Base-by-base conservation (phyloP, 192 early-diverging fungal species). In the Lobulomyces angularis region DNA sequence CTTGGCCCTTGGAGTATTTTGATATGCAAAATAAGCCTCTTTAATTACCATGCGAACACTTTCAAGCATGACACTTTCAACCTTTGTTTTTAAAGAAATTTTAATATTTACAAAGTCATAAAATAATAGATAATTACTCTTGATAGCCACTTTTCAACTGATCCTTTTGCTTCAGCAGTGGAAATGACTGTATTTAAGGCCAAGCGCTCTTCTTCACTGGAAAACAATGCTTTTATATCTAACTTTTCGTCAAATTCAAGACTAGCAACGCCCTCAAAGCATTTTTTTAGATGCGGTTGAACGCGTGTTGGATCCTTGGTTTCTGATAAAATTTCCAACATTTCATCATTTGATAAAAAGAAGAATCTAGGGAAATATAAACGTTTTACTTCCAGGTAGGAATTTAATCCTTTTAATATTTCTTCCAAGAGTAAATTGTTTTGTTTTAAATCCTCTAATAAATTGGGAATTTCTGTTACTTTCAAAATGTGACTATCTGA, bases 341-440 rank as follows among this genome's bases (percentile, higher is more conserved):
- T 77, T 53, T 77, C 74, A 41, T 77, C 74, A 45, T 77, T 77
- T 22, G 74, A 76, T 8, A 77, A 43, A 55, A 77, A 77, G 51
- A 77, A 77, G 50, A 77, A 77, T 8, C 74, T 44, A 1, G 74
- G 74, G 46, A 77, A 77, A 41, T 51, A 70, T 16, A 77, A 38
- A 24, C 74, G 58, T 41, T 77, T 77, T 19, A 76, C 44, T 41
- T 77, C 74, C 31, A 77, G 41, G 37, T 77, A 77, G 0, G 64
- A 69, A 41, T 77, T 77, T 12, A 77, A 53, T 14, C 74, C 74
- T 44, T 77, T 77, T 14, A 76, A 56, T 50, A 77, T 77, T 26
- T 62, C 44, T 51, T 77, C 74, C 8, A 77, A 48, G 21, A 61
- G 42, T 11, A 58, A 62, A 34, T 63, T 77, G 48, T 64, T 69